Evolutionary conservation across 83 land plant genomes (phyloP).

Genomic region (Picea engelmannii): DNA sequence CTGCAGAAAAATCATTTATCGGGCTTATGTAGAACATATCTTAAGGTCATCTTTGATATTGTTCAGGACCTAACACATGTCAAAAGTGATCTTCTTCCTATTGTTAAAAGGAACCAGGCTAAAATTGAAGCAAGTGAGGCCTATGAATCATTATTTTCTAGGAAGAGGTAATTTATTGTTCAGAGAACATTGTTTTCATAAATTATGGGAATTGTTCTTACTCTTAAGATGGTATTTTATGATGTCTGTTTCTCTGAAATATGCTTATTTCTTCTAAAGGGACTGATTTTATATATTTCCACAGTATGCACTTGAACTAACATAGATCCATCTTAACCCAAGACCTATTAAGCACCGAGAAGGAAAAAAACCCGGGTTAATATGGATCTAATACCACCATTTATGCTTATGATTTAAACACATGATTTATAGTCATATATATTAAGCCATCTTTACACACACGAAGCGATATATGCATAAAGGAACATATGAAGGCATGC

Average conservation of each 20-base stretch:
- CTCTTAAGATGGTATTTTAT: background rate
- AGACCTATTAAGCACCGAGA: too few relatives aligned
- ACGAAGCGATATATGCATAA: too few relatives aligned
- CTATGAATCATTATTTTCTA: slow-evolving; percentile 68
- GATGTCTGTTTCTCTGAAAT: background rate
- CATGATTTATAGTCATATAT: too few relatives aligned
- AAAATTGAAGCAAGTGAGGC: slow-evolving; percentile 87
- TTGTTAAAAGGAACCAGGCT: slow-evolving; percentile 84
- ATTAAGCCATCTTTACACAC: too few relatives aligned
- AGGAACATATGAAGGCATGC: too few relatives aligned
- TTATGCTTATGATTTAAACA: too few relatives aligned
- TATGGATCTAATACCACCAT: too few relatives aligned
- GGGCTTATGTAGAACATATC: slow-evolving; percentile 66
- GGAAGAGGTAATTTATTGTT: slow-evolving; percentile 45
- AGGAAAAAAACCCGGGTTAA: too few relatives aligned
- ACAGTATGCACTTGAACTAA: too few relatives aligned
- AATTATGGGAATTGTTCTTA: background rate
- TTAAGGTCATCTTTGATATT: slow-evolving; percentile 84
- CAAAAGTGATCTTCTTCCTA: slow-evolving; percentile 70
- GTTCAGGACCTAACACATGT: slow-evolving; percentile 91
- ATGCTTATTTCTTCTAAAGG: background rate
- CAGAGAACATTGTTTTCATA: background rate
- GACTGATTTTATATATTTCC: too few relatives aligned
- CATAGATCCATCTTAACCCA: too few relatives aligned
- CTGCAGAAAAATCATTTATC: slow-evolving; percentile 96